Evolutionary conservation across 371 early-diverging fungal genomes (phyloP), one percentile per base, ranked within the genome.

Genomic region (Funneliformis caledonium): DNA sequence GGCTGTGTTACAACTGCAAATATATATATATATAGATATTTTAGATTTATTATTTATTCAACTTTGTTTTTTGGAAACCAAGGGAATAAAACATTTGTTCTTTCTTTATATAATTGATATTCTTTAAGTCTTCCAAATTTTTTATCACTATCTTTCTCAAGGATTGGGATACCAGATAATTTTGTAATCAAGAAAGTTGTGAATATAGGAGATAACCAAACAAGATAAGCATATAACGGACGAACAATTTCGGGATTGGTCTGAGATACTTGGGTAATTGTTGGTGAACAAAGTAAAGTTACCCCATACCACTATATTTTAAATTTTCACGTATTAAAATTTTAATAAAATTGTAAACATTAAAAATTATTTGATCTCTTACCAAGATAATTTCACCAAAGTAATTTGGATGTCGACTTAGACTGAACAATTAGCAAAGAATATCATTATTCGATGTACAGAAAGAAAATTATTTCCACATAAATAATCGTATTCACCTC

Each of bases 261-360:
- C 11, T 37, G 11, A 22, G 67, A 67, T 22, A 67, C 37, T 19
- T 67, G 12, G 10, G 26, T 22, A 67, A 67, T 12, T 1, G 67
- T 37, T 10, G 67, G 67, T 11, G 67, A 19, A 37, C 67, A 67
- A 37, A 67, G 37, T 19, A 67, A 11, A 22, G 67, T 67, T 11
- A 67, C 37, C 12, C 67, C 67, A 22, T 12, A 22, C 67, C 67
- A 67, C 67, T 67, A 26, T 56, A 14, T 56, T 56, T 56, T 56
- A 14, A 56, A 56, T 37, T 37, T 37, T 37, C 37, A 37, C 3
- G 37, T 37, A 37, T 37, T 37, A 37, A 37, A 37, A 37, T 37
- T 37, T 26, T 37, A 37, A 37, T 37, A 37, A 37, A 37, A 2
- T 37, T 37, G 3, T 37, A 1, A 37, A 37, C 1, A 37, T 37